These are phyloP conservation scores for Penicillium parvum DNA, from an alignment of 495 filamentous ascomycete species.

Conservation along the genomic window DNA sequence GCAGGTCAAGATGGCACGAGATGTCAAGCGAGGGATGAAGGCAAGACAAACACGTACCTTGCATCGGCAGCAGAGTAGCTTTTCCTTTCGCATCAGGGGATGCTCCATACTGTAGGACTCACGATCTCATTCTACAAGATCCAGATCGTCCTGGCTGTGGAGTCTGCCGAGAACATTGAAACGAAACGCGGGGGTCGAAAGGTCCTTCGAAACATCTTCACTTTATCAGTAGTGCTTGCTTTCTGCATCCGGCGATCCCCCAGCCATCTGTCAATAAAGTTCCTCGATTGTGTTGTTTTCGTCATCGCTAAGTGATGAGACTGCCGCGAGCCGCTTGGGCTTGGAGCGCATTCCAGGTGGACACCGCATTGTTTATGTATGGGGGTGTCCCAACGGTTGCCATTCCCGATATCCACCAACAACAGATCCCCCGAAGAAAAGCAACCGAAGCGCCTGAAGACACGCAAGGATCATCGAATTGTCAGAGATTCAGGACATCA, in stretches of 20 bases:
- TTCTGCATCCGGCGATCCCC: not conserved
- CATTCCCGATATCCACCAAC: slow-evolving; percentile 17
- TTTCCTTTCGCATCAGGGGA: not conserved
- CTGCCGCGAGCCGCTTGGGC: slow-evolving; percentile 17
- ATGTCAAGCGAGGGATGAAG: slow-evolving; percentile 22
- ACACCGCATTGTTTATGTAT: slow-evolving; percentile 29
- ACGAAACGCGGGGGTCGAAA: not conserved
- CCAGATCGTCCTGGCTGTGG: not conserved
- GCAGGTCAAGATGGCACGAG: slow-evolving; percentile 10
- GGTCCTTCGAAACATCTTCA: not conserved
- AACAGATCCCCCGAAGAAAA: slow-evolving; percentile 3
- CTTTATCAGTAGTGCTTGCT: too few species aligned
- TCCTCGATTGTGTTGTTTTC: slow-evolving; percentile 1
- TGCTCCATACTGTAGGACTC: not conserved
- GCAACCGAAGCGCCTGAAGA: not conserved
- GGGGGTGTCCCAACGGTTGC: slow-evolving; percentile 17
- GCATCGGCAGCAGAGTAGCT: slow-evolving; percentile 1
- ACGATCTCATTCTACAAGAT: not conserved
- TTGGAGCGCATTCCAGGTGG: slow-evolving; percentile 28
- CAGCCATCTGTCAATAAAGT: not conserved
- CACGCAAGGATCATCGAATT: slow-evolving; percentile 3
- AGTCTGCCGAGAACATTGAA: not conserved
- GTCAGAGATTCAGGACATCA: slow-evolving; percentile 9
- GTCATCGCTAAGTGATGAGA: slow-evolving; percentile 18
- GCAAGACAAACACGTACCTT: slow-evolving; percentile 6